Conservation (phyloP, 2,329 filamentous ascomycete genomes). For the Pestalotiopsis sp. region DNA sequence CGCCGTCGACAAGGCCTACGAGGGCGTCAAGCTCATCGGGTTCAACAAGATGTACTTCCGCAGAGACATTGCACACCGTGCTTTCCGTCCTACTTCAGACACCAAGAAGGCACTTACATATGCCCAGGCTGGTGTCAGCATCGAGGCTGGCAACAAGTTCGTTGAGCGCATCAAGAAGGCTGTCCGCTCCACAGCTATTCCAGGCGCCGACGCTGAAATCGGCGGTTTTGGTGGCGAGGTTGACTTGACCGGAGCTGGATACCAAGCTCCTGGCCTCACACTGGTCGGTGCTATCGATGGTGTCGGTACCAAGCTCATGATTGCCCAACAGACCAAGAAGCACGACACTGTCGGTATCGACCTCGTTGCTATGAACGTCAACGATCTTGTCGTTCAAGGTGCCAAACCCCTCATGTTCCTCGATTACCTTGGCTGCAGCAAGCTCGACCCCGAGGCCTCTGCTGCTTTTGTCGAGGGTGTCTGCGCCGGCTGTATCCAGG, state of each 20-base stretch:
- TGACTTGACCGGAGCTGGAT: conserved; percentile 75
- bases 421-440: conserved; percentile 95
- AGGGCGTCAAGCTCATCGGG: conserved; percentile 75
- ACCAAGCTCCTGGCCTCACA: conserved; percentile 67
- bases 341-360: conserved; percentile 96
- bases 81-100: conserved; percentile 51
- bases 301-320: conserved; percentile 93
- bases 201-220: conserved; percentile 90
- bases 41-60: conserved; percentile 92
- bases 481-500: conserved; percentile 80
- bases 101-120: conserved; percentile 74
- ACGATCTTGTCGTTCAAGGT: conserved; percentile 94
- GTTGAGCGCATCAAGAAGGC: conserved; percentile 90
- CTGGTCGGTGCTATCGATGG: conserved; percentile 91
- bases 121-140: conserved; percentile 89
- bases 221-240: conserved; percentile 93
- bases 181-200: conserved; percentile 81
- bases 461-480: conserved; percentile 91
- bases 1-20: conserved; percentile 87
- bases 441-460: conserved; percentile 76
- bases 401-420: conserved; percentile 95
- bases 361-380: conserved; percentile 98
- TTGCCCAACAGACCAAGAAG: conserved; percentile 86
- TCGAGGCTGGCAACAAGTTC: conserved; percentile 90
- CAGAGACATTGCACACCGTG: conserved; percentile 87